Percentiles rank a stretch among this genome's conserved stretches.
These are phyloP conservation scores for Colletotrichum sojae DNA, from an alignment of 2,329 filamentous ascomycete genomes.

Conservation along the genomic window DNA sequence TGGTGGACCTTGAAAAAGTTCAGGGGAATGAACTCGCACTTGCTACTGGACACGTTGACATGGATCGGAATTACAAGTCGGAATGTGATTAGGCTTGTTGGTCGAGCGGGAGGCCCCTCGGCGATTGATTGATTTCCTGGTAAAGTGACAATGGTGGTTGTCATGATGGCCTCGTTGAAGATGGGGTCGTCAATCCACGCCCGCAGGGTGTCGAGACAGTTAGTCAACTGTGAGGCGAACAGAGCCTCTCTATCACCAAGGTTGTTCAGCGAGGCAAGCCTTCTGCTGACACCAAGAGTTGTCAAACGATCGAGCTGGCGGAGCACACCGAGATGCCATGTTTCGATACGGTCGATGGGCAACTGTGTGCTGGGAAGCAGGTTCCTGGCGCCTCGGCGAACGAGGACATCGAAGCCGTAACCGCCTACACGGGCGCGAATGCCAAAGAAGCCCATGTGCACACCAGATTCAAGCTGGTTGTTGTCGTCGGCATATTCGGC, in stretches of 20 bases:
- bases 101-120: conserved; percentile 38
- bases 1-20: conserved; percentile 78
- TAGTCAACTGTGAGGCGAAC: conserved; percentile 62
- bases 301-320: conserved; percentile 62
- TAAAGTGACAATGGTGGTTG: conserved; percentile 58
- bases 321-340: conserved; percentile 69
- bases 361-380: conserved; percentile 73
- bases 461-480: conserved; percentile 64
- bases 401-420: conserved; percentile 75
- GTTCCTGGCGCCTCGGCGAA: conserved; percentile 68
- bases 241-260: conserved; percentile 56
- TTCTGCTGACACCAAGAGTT: conserved; percentile 55
- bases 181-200: conserved; percentile 59
- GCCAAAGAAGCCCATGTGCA: conserved; percentile 72
- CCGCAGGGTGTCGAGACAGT: conserved; percentile 57
- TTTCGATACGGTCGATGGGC: conserved; percentile 65
- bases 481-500: conserved; percentile 67
- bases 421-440: conserved; percentile 65
- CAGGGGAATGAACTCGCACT: conserved; percentile 72
- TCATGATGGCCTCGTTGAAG: conserved; percentile 62
- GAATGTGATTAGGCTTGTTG: conserved; percentile 66
- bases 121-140: conserved; percentile 48
- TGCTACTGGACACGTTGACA: conserved; percentile 62
- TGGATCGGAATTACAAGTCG: conserved; percentile 75
- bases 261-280: conserved; percentile 54